Evolutionary conservation across 192 early-diverging fungal genomes (phyloP).

Genomic region (Helicostylum pulchrum): DNA sequence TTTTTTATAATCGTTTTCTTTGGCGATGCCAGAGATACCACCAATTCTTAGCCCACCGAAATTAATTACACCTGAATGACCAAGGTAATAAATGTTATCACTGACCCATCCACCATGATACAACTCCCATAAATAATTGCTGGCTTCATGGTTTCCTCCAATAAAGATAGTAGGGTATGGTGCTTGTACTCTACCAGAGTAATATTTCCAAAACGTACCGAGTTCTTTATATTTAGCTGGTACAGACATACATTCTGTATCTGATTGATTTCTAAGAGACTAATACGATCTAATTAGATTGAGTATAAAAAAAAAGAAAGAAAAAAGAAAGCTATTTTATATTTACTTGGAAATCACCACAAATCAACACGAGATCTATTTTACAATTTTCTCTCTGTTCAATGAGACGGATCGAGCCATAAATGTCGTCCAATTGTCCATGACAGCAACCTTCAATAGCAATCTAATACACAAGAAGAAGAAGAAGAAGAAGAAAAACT

Average conservation of each 20-base stretch:
- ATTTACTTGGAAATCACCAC: conserved; percentile 94
- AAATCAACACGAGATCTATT: conserved; percentile 91
- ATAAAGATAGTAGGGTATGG: conserved; percentile 93
- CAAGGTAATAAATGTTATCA: conserved; percentile 91
- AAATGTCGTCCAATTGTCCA: conserved; percentile 90
- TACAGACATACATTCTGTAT: conserved; percentile 77
- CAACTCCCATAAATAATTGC: conserved; percentile 93
- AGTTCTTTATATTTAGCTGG: conserved; percentile 83
- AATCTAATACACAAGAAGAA: conserved; percentile 53
- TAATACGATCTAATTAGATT: conserved; percentile 18
- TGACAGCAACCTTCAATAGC: conserved; percentile 98
- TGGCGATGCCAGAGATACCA: conserved; percentile 92
- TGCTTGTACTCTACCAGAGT: conserved; percentile 73
- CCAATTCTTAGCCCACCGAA: conserved; percentile 89
- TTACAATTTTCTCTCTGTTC: conserved; percentile 59
- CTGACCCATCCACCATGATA: conserved; percentile 96
- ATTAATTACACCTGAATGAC: conserved; percentile 79
- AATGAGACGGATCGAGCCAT: conserved; percentile 61
- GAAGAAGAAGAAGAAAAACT: too few relatives aligned
- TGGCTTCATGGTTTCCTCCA: conserved; percentile 98
- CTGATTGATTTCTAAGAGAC: conserved; percentile 79
- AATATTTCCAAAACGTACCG: conserved; percentile 93
- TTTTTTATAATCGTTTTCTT: conserved; percentile 53
- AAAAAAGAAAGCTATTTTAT: too few relatives aligned
- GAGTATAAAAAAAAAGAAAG: neutral